Conservation (phyloP, 2,329 filamentous ascomycete species). For the Ceratocystis smalleyi region DNA sequence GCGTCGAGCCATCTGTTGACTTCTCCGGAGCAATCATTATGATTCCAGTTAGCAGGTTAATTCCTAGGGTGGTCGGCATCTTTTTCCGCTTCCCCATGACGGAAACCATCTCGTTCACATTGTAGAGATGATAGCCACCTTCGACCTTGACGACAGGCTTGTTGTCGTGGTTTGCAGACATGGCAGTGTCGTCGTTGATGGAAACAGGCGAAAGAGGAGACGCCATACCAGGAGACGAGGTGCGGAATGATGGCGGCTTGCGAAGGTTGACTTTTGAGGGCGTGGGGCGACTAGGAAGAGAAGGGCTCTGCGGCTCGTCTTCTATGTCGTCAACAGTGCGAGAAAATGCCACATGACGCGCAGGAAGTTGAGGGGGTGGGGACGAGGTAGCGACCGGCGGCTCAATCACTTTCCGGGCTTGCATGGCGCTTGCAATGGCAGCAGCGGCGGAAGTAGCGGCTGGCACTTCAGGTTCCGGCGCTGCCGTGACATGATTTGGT, state of each 20-base stretch:
- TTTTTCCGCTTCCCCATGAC: slow-evolving; percentile 95
- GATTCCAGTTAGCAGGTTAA: slow-evolving; percentile 73
- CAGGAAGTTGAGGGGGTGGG: slow-evolving; percentile 22
- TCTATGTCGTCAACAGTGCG: slow-evolving; percentile 10
- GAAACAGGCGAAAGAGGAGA: slow-evolving; percentile 14
- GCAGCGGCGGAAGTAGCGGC: slow-evolving; percentile 33
- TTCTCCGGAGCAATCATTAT: slow-evolving; percentile 87
- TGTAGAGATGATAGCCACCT: slow-evolving; percentile 79
- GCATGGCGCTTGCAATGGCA: slow-evolving; percentile 42
- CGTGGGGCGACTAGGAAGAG: slow-evolving; percentile 24
- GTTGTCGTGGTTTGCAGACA: slow-evolving; percentile 35
- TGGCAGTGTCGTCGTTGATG: slow-evolving; percentile 33
- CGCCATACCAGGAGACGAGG: slow-evolving; percentile 11
- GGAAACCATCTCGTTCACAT: slow-evolving; percentile 95
- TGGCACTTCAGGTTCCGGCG: neutral
- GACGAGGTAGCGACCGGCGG: slow-evolving; percentile 3
- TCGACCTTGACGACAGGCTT: slow-evolving; percentile 15
- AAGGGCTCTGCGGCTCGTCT: slow-evolving; percentile 23
- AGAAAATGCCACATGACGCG: slow-evolving; percentile 17
- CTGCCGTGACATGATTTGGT: slow-evolving; percentile 14
- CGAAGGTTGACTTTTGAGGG: slow-evolving; percentile 13
- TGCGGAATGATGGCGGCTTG: slow-evolving; percentile 11
- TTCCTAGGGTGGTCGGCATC: slow-evolving; percentile 92
- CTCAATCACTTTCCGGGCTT: slow-evolving; percentile 25
- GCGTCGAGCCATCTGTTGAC: slow-evolving; percentile 62